Evolutionary conservation across 2,329 filamentous ascomycete genomes (phyloP).

Genomic region (Diaporthe destruens): DNA sequence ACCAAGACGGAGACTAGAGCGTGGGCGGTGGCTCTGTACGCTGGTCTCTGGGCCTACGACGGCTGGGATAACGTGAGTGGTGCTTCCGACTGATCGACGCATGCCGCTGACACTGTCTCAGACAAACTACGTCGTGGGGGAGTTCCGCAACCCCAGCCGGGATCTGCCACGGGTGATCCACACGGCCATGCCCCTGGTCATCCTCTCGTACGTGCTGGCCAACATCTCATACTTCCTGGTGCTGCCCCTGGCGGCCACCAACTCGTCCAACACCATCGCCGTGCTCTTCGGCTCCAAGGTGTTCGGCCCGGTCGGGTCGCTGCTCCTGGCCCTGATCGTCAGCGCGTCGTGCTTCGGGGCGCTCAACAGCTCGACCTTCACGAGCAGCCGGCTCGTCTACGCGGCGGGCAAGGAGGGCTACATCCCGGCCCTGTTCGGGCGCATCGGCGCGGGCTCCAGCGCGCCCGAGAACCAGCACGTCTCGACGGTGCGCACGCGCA

Average conservation of each 20-base stretch:
- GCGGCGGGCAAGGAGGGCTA: slow-evolving; percentile 96
- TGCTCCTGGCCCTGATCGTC: slow-evolving; percentile 90
- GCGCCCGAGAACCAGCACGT: slow-evolving; percentile 54
- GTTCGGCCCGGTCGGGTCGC: slow-evolving; percentile 84
- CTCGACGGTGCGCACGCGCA: slow-evolving; percentile 62
- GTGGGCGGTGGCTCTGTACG: slow-evolving; percentile 95
- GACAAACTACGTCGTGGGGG: slow-evolving; percentile 98
- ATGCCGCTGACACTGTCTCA: slow-evolving; percentile 51
- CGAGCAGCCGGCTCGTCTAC: slow-evolving; percentile 91
- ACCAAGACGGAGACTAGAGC: slow-evolving; percentile 84
- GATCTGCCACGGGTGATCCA: slow-evolving; percentile 96
- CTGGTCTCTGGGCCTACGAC: slow-evolving; percentile 97
- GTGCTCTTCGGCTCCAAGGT: slow-evolving; percentile 93
- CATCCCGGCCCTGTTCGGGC: slow-evolving; percentile 85
- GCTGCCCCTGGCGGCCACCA: slow-evolving; percentile 82
- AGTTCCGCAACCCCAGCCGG: slow-evolving; percentile 91
- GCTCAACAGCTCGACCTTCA: slow-evolving; percentile 94
- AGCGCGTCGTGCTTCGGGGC: slow-evolving; percentile 94
- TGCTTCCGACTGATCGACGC: slow-evolving; percentile 42
- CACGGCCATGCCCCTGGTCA: slow-evolving; percentile 95
- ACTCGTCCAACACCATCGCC: slow-evolving; percentile 93
- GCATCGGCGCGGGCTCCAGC: slow-evolving; percentile 75
- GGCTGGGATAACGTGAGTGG: slow-evolving; percentile 96
- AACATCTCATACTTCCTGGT: slow-evolving; percentile 97
- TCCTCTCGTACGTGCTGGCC: slow-evolving; percentile 88